These are phyloP conservation scores for Ceratocystis diversiconidia DNA, from an alignment of 2,329 filamentous ascomycete genomes.

Conservation along the genomic window DNA sequence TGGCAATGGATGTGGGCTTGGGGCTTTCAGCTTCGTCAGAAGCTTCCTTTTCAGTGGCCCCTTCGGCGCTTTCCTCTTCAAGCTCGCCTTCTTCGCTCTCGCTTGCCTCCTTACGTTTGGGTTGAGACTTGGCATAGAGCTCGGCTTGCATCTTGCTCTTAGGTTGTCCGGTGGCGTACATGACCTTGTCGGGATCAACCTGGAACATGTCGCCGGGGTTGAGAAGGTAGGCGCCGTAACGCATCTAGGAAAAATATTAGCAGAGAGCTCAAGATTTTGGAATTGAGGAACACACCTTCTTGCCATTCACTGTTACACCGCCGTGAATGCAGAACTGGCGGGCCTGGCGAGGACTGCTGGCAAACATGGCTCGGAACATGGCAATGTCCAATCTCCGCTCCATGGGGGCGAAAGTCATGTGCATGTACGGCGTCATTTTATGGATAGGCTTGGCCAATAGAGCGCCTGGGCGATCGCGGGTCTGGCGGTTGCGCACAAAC, in stretches of 20 bases:
- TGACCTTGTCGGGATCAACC: slow-evolving; percentile 75
- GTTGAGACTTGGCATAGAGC: slow-evolving; percentile 14
- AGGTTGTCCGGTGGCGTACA: slow-evolving; percentile 69
- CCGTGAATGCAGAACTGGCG: slow-evolving; percentile 91
- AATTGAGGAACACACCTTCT: slow-evolving; percentile 49
- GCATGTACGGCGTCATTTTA: slow-evolving; percentile 70
- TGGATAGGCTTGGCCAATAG: slow-evolving; percentile 26
- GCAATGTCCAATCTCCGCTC: slow-evolving; percentile 89
- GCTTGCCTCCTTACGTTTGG: slow-evolving; percentile 12
- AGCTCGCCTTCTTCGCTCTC: slow-evolving; percentile 22
- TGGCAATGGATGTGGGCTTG: slow-evolving; percentile 24
- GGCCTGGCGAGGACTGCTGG: slow-evolving; percentile 82
- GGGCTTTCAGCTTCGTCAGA: slow-evolving; percentile 17
- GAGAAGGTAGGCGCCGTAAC: slow-evolving; percentile 77
- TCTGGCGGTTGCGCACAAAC: slow-evolving; percentile 10
- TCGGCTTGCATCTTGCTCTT: slow-evolving; percentile 33
- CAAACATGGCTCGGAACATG: slow-evolving; percentile 84
- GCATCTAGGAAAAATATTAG: slow-evolving; percentile 47
- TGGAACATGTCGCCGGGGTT: slow-evolving; percentile 99
- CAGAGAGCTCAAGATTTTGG: not conserved
- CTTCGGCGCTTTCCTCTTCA: slow-evolving; percentile 24
- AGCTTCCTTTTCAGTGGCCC: slow-evolving; percentile 25
- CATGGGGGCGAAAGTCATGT: slow-evolving; percentile 86
- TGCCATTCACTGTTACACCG: slow-evolving; percentile 87
- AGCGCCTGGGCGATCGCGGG: slow-evolving; percentile 21